Base-by-base conservation (phyloP, 345 rosid genomes). In the Cardamine resedifolia region DNA sequence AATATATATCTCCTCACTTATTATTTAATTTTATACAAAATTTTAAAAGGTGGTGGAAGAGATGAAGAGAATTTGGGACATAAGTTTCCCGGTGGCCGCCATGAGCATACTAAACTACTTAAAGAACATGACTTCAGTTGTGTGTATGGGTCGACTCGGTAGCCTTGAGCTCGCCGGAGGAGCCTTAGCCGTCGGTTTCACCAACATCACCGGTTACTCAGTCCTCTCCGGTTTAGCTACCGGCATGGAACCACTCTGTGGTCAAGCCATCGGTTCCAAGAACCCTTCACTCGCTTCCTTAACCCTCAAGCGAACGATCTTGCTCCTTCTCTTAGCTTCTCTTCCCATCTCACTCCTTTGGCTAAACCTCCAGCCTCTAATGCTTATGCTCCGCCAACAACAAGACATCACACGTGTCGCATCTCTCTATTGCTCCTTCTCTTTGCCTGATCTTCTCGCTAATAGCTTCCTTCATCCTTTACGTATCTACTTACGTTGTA, bases 101-200 rank as follows among this genome's bases (percentile, higher is more conserved):
- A 86, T 88, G 83, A 82, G 96, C 83, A 28, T 91, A 76, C 74
- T 85, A 59, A 75, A 81, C 65, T 94, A 94, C 74, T 76, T 89
- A 16, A 94, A 84, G 65, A 89, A 83, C 87, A 87, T 89, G 92
- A 50, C 86, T n/a, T 72, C 85, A 19, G 95, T 94, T 14, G 83
- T 83, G 24, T 91, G 86, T 85, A 84, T 94, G 92, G 97, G 98
- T 19, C 85, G 88, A 8, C 82, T 94, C 2, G 98, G 98, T 38
- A 87, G 90, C 55, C 86, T 91, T 1, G 98, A 94, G 81, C 91
- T 94, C 0, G 98, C 98, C 0, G 96, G 95, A 1, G 98, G 98
- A 11, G 90, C 97, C 3, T 78, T 94, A 43, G 96, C 98, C 31
- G 79, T 91, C 12, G 97, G 98, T 20, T 89, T 94, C 86, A 86